phyloP scores from a whole-genome alignment of 176 grass and related monocot species.

The Paspalum notatum region DNA sequence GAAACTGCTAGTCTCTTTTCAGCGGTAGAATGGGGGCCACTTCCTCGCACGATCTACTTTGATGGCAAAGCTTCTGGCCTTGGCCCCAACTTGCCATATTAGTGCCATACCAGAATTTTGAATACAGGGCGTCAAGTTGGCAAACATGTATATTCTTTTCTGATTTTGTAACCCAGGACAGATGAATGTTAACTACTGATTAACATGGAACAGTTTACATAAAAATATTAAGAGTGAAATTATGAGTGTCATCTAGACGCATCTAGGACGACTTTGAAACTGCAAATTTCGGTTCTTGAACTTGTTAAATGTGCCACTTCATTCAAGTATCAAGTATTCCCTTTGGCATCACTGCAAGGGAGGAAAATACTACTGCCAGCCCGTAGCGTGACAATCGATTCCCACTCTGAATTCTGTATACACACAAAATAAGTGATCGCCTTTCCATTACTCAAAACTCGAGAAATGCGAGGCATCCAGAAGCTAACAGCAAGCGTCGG shows the following conservation, averaged over 20 bases:
- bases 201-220: neutral
- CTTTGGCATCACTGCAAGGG: neutral
- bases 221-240: neutral
- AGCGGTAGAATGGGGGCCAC: neutral
- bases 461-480: neutral
- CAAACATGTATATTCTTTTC: neutral
- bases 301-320: too few relatives aligned
- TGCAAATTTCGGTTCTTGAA: too few relatives aligned
- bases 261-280: too few relatives aligned
- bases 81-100: neutral
- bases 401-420: neutral
- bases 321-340: neutral
- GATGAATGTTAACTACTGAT: neutral
- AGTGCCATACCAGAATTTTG: neutral
- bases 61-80: neutral
- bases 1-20: neutral
- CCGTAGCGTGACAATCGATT: neutral
- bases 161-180: neutral
- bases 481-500: neutral
- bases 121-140: neutral
- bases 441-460: neutral
- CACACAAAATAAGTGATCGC: neutral
- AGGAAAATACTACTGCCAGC: too few relatives aligned
- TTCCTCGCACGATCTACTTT: neutral
- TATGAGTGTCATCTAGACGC: too few relatives aligned